A percentile compares a stretch with the other conserved stretches of the same genome.
phyloP scores from a whole-genome alignment of 148 eudicot genomes.

The Spergularia marina region DNA sequence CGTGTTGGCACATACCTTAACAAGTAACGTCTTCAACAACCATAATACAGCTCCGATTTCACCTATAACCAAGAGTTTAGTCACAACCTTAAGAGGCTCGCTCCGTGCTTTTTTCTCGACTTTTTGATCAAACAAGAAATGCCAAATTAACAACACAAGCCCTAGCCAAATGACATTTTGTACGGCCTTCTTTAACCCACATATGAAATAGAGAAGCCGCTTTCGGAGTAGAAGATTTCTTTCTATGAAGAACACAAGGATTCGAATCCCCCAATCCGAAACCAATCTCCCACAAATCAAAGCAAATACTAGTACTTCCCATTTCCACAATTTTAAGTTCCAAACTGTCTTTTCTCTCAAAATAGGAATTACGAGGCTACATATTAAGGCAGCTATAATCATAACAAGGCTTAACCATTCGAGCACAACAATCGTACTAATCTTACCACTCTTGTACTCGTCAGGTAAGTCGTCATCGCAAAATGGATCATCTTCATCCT shows the following conservation, averaged over 20 bases:
- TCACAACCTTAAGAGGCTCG: constrained; percentile 38
- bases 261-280: constrained; percentile 69
- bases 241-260: constrained; percentile 65
- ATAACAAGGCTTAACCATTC: constrained; percentile 70
- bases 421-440: constrained; percentile 36
- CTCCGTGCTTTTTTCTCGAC: constrained; percentile 34
- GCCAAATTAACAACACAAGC: constrained; percentile 63
- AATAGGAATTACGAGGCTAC: constrained; percentile 35
- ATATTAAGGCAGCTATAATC: constrained; percentile 41
- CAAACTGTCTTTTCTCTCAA: constrained; percentile 34
- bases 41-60: constrained; percentile 50
- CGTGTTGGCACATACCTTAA: constrained; percentile 78
- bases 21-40: constrained; percentile 62
- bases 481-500: constrained; percentile 75
- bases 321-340: constrained; percentile 72
- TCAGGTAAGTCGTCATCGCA: constrained; percentile 67
- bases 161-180: constrained; percentile 82
- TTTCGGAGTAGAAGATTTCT: constrained; percentile 66
- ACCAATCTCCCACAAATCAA: constrained; percentile 83
- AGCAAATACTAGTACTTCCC: constrained; percentile 75
- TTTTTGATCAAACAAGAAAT: constrained; percentile 46
- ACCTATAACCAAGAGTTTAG: constrained; percentile 49
- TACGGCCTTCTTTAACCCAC: constrained; percentile 61
- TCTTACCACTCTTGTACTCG: constrained; percentile 35
- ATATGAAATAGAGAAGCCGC: constrained; percentile 69